Evolutionary conservation across 371 early-diverging fungal genomes (phyloP).

Genomic region (Umbelopsis sp.): DNA sequence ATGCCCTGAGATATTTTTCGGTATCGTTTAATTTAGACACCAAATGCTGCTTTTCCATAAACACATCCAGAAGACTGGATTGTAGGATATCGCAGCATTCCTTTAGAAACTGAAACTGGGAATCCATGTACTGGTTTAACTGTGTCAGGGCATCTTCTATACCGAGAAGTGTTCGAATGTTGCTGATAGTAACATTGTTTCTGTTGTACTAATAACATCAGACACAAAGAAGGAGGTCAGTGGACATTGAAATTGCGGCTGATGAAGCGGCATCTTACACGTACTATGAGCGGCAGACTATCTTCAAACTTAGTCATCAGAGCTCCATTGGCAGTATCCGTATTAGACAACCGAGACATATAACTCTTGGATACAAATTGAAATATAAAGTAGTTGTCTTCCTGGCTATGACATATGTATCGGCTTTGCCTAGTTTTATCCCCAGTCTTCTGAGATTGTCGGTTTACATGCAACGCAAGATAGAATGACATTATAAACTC

Average conservation of each 20-base stretch:
- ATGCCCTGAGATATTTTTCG: background rate
- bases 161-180: background rate
- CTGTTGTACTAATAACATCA: background rate
- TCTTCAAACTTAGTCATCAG: background rate
- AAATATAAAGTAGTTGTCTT: constrained; percentile 1
- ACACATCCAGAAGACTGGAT: background rate
- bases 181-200: constrained; percentile 6
- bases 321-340: background rate
- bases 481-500: background rate
- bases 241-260: background rate
- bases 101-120: constrained; percentile 6
- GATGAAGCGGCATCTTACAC: background rate
- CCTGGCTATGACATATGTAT: background rate
- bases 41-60: constrained; percentile 11
- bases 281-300: background rate
- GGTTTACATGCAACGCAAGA: background rate
- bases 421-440: background rate
- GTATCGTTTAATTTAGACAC: background rate
- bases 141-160: background rate
- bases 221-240: background rate
- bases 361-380: constrained; percentile 9
- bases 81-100: constrained; percentile 13
- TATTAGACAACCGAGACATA: background rate
- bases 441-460: background rate
- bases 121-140: background rate